Percentiles rank a stretch among this genome's conserved stretches.
phyloP scores from a whole-genome alignment of 768 basidiomycete species.

The Boletus tomentosulus region DNA sequence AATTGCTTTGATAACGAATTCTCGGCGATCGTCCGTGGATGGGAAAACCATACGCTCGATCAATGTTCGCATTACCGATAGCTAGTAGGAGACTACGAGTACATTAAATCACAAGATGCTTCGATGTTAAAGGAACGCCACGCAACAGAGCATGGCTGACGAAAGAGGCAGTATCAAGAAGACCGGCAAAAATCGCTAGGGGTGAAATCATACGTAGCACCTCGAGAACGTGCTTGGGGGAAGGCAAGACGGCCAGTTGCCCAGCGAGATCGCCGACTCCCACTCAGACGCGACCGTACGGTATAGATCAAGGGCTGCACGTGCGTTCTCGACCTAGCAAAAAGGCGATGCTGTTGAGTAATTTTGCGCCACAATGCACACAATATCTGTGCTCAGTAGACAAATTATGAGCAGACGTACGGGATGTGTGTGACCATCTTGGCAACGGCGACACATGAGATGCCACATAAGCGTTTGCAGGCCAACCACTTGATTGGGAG shows the following conservation, averaged over 20 bases:
- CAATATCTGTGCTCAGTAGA: background rate
- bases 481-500: slow-evolving; percentile 64
- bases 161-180: slow-evolving; percentile 12
- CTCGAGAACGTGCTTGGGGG: slow-evolving; percentile 79
- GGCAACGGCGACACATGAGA: slow-evolving; percentile 74
- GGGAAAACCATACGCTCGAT: slow-evolving; percentile 1
- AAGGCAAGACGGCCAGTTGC: slow-evolving; percentile 71
- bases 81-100: slow-evolving; percentile 15
- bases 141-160: slow-evolving; percentile 3
- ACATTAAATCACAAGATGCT: slow-evolving; percentile 21
- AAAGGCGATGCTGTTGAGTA: slow-evolving; percentile 9
- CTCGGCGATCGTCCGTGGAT: background rate
- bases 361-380: slow-evolving; percentile 1
- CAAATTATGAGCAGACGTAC: slow-evolving; percentile 40
- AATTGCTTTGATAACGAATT: background rate
- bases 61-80: slow-evolving; percentile 16
- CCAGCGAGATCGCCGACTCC: slow-evolving; percentile 56
- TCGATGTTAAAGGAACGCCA: slow-evolving; percentile 7
- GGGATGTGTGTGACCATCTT: slow-evolving; percentile 67
- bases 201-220: slow-evolving; percentile 54
- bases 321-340: slow-evolving; percentile 70
- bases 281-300: slow-evolving; percentile 59
- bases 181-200: slow-evolving; percentile 2
- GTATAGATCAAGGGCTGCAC: slow-evolving; percentile 51
- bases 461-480: slow-evolving; percentile 79